Evolutionary conservation across 257 asterid genomes (phyloP), one percentile per base, ranked within the genome.

Genomic region (Penstemon eatonii): DNA sequence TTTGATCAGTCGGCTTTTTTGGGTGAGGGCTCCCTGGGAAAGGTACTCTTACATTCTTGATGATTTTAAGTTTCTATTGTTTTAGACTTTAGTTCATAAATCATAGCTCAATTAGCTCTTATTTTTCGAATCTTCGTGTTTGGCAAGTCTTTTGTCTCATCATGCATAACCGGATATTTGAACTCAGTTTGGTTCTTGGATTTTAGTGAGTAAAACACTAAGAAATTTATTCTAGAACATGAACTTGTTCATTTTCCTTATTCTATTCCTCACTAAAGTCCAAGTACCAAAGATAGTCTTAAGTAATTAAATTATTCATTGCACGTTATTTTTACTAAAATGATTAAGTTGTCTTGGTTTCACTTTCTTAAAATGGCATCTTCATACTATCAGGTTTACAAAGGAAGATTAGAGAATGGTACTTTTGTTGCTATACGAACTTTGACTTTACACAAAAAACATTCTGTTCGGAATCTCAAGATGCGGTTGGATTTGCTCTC

Each of bases 1-100:
- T 92, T 92, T 66, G 90, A 90, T 71, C 80, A 75, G 66, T 83
- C 92, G 19, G 70, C 84, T 42, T 81, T 86, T 65, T 66, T 90
- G 79, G 97, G 97, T 56, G 93, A 88, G 82, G 92, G 96, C 54
- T 82, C 96, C 51, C 63, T 86, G 36, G 98, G 98, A 66, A 90
- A 92, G 95, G 98, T 92, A 77, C 46, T 57, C 13, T 54, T 57
- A 53, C 46, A 37, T 41, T 15, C 6, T 36, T 43, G 45, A 33
- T 39, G 19, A 49, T 37, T 5, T 15, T 61, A 15, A 7, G 45
- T 65, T 56, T 55, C 38, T 33, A 62, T 64, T 49, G 56, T 60
- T 56, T 56, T 25, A 25, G 33, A 25, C 33, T 25, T 25, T 25
- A 25, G 33, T 25, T 1, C 33, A 25, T 25, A 1, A 25, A 25